Evolutionary conservation across 1,284 basidiomycete species (phyloP).

Genomic region (Trametes polyzona): DNA sequence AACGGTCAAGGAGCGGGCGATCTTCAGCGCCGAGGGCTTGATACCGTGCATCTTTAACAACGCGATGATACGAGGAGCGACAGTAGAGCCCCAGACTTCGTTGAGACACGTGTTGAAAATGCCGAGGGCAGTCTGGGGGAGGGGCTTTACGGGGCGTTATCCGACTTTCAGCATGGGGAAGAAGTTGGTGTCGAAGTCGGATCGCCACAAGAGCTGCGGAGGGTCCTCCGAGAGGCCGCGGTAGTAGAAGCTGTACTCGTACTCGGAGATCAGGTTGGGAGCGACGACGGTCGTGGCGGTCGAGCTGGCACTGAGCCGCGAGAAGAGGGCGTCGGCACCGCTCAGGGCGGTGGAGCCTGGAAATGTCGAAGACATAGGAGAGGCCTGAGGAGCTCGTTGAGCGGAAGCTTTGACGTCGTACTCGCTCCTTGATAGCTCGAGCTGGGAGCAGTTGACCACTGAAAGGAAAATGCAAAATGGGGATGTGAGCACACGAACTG

Average conservation of each 20-base stretch:
- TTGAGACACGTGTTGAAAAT: slow-evolving; percentile 40
- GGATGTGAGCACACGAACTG: slow-evolving; percentile 28
- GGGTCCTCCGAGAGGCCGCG: slow-evolving; percentile 40
- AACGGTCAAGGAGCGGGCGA: slow-evolving; percentile 40
- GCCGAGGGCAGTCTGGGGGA: slow-evolving; percentile 41
- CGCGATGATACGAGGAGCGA: slow-evolving; percentile 40
- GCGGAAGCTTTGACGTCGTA: slow-evolving; percentile 20
- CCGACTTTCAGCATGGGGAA: slow-evolving; percentile 36
- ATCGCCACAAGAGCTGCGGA: slow-evolving; percentile 42
- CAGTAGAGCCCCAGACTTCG: slow-evolving; percentile 34
- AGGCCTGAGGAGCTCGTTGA: slow-evolving; percentile 19
- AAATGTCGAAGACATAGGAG: slow-evolving; percentile 10
- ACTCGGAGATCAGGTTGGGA: slow-evolving; percentile 35
- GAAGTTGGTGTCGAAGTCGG: slow-evolving; percentile 38
- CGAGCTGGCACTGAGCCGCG: slow-evolving; percentile 26
- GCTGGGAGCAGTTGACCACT: slow-evolving; percentile 38
- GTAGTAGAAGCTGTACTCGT: slow-evolving; percentile 35
- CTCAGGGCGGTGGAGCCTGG: slow-evolving; percentile 30
- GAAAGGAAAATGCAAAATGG: slow-evolving; percentile 30
- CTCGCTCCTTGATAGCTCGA: slow-evolving; percentile 34
- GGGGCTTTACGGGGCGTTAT: slow-evolving; percentile 32
- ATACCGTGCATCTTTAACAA: slow-evolving; percentile 37
- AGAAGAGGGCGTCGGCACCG: slow-evolving; percentile 31
- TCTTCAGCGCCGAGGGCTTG: slow-evolving; percentile 38
- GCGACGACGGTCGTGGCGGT: slow-evolving; percentile 25